Base-by-base conservation (phyloP, 1,284 basidiomycete species). In the Anthracocystis setariae region DNA sequence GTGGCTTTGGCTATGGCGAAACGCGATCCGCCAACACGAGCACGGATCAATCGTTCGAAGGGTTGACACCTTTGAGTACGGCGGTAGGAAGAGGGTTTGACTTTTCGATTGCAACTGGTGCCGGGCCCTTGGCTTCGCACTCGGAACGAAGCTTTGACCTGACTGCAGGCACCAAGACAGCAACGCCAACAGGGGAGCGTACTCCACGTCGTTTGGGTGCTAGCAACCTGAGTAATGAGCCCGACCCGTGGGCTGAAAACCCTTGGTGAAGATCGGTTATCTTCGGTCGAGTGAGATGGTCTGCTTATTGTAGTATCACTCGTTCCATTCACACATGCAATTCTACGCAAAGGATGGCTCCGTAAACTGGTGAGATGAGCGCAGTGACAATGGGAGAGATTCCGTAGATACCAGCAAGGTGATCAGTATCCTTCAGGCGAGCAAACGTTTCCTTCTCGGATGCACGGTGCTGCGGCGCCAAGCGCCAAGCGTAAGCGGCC, bases 191-290 rank as follows among this genome's bases (percentile, higher is more conserved):
- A 33, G 45, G 52, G 20, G 63, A 66, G 37, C 64, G 57, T n/a
- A 29, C n/a, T 10, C 57, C 39, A 35, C 44, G 57, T 49, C 48
- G 64, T 27, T 18, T 47, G 21, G 52, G 56, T 8, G 51, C 53
- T 29, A 44, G 39, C 29, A 42, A 23, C 3, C 32, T 64, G 45
- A 49, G 44, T 9, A 21, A 21, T 3, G 57, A 61, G 25, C 35
- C 63, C 15, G 69, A 72, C 49, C 63, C 69, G 1, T 72, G 69
- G 69, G 55, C 69, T 20, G 69, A 72, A 35, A 72, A 72, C n/a
- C 69, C 69, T 2, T 72, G 69, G 69, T 70, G 44, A 38, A 9
- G 25, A 18, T 32, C n/a, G n/a, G 45, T 25, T 35, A 23, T 2
- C 4, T 46, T 17, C 27, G 21, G 21, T 25, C 20, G 5, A n/a